Percentiles rank a stretch among this genome's conserved stretches.
These are phyloP conservation scores for Rhodotorula taiwanensis DNA, from an alignment of 768 basidiomycete genomes.

Conservation along the genomic window DNA sequence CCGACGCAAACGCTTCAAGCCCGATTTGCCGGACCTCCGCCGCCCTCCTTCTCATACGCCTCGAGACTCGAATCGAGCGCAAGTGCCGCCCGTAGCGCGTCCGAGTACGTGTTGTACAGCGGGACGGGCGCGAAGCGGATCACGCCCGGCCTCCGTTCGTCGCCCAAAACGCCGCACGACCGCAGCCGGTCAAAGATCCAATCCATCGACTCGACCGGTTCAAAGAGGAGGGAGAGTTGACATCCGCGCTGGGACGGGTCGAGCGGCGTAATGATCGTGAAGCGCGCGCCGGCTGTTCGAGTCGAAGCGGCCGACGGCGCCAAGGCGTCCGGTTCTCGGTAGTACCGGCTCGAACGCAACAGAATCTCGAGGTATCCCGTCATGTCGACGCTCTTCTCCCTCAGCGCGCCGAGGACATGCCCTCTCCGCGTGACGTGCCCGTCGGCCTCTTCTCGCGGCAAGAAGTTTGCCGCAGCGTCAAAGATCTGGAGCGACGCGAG, in stretches of 20 bases:
- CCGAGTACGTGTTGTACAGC: conserved; percentile 74
- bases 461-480: conserved; percentile 64
- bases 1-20: too few relatives aligned
- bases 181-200: conserved; percentile 58
- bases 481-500: conserved; percentile 77
- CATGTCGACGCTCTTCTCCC: conserved; percentile 62
- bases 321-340: conserved; percentile 48
- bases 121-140: conserved; percentile 81
- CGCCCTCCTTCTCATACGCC: background rate
- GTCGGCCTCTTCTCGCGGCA: background rate
- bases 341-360: conserved; percentile 60
- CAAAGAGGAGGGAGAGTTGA: conserved; percentile 78
- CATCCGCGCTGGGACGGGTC: conserved; percentile 65
- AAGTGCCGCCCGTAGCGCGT: conserved; percentile 65
- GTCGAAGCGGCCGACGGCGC: conserved; percentile 39
- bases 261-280: conserved; percentile 87
- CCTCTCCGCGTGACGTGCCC: background rate
- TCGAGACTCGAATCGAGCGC: conserved; percentile 40
- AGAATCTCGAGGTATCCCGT: conserved; percentile 55
- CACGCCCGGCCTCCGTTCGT: conserved; percentile 84
- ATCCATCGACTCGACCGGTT: conserved; percentile 65
- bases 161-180: conserved; percentile 74
- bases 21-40: too few relatives aligned
- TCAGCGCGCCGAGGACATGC: conserved; percentile 51
- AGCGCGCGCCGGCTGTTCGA: conserved; percentile 46